Evolutionary conservation across 495 filamentous ascomycete species (phyloP), one percentile per base, ranked within the genome.

Genomic region (Aspergillus conjunctus): DNA sequence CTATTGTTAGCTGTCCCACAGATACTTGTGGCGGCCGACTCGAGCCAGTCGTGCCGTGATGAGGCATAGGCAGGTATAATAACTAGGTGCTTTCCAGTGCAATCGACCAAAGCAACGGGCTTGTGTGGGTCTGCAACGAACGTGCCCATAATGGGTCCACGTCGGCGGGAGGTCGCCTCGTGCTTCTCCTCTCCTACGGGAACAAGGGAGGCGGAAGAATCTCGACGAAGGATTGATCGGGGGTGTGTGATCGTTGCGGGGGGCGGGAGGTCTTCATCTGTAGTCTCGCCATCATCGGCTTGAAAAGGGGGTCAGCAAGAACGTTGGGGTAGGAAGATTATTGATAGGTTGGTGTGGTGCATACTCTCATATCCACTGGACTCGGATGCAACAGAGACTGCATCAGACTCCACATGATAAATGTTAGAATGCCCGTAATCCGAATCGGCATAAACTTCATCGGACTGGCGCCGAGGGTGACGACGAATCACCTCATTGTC

Each of bases 241-340:
- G 83, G 81, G 51, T 81, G 79, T 17, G 78, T 81, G 50, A 83
- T 81, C 30, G 77, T 82, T 30, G 78, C 78, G 15, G 80, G 78
- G 21, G 81, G 83, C 50, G 85, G 85, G 7, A 87, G 77, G 55
- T 92, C 90, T 76, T 93, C 91, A 66, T 93, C 91, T 64, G 90
- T 93, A 39, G 91, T 93, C 63, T 92, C 90, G 55, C 90, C 90
- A 75, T 84, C 76, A 65, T 93, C 91, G 70, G 88, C 90, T 93
- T 75, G 32, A 66, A 65, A 54, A n/a, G n/a, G 43, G 54, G 45
- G 71, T 91, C 83, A 91, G 89, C 74, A 83, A 64, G 58, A 56
- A 39, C 55, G 58, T 51, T 51, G 21, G 18, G 44, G n/a, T 17
- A 17, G 6, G 14, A 54, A 30, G 39, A 31, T 49, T 49, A 14